Evolutionary conservation across 2,329 filamentous ascomycete genomes (phyloP).

Genomic region (Aspergillus nomiae): DNA sequence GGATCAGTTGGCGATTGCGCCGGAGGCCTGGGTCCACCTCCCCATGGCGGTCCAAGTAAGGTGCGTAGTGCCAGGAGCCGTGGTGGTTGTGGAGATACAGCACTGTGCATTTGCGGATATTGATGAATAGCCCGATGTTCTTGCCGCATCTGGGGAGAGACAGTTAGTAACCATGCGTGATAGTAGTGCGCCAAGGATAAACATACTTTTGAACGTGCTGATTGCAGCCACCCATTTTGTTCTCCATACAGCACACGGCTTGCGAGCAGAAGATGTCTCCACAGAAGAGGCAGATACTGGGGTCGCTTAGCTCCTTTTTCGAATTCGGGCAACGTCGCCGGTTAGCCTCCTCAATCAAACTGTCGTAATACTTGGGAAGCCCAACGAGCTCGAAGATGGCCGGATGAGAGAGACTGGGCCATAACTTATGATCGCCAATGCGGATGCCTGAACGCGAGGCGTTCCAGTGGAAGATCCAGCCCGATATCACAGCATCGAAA

Average conservation of each 20-base stretch:
- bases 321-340: constrained; percentile 81
- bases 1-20: constrained; percentile 82
- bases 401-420: constrained; percentile 70
- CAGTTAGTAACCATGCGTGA: constrained; percentile 14
- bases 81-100: constrained; percentile 81
- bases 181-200: background rate
- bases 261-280: constrained; percentile 97
- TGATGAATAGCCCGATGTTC: constrained; percentile 91
- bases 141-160: constrained; percentile 70
- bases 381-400: constrained; percentile 93
- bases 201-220: constrained; percentile 84
- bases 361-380: constrained; percentile 87
- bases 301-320: constrained; percentile 87
- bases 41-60: constrained; percentile 94
- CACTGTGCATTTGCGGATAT: constrained; percentile 92
- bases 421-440: constrained; percentile 35
- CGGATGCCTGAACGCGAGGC: constrained; percentile 34
- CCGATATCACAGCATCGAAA: constrained; percentile 56
- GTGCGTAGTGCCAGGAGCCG: constrained; percentile 82
- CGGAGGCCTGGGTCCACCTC: constrained; percentile 91
- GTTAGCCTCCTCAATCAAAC: constrained; percentile 88
- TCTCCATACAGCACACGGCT: constrained; percentile 79
- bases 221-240: constrained; percentile 79
- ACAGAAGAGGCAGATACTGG: constrained; percentile 90
- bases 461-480: constrained; percentile 68